Base-by-base conservation (phyloP, 495 filamentous ascomycete genomes). In the Penicillium herquei region DNA sequence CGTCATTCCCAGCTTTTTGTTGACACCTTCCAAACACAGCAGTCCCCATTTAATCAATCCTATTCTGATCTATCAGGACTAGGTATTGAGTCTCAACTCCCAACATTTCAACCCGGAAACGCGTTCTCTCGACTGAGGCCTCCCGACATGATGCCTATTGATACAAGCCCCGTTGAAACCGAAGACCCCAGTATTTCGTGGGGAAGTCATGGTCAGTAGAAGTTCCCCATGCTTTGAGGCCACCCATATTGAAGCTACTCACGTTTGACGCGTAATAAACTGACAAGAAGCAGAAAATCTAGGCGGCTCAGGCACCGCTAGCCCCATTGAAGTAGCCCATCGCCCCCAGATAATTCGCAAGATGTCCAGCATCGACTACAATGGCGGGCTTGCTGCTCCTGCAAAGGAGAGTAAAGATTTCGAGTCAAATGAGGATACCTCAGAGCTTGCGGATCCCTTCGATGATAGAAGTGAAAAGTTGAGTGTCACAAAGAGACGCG, bases 91-190 rank as follows among this genome's bases (percentile, higher is more conserved):
- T 11, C 12, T 5, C 12, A 26, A 6, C 17, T 16, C 7, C 13
- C 41, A 12, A 18, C 21, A 6, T 3, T 26, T 6, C 37, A 40
- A 8, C 21, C 55, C 39, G 65, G 69, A 18, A 74, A 74, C 41
- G 71, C 71, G 1, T 74, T 65, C 53, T 61, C 69, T 7, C 50
- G 57, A 34, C 62, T 70, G 55, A 64, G 60, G 33, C 32, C 53
- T 1, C 39, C 42, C 2, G 21, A 26, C 21, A 4, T 14, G 51
- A 47, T 10, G 16, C 33, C 1, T 26, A 56, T 32, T 18, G 33
- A 21, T 49, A 41, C 51, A 54, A 41, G 12, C 50, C 51, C 7
- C 46, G 46, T 35, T 39, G 53, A 1, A 41, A 26, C 21, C 4
- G 21, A 26, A 26, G 21, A 26, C 21, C n/a, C n/a, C n/a, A n/a